Conservation (phyloP, 768 basidiomycete species). For the Mycena vulgaris region DNA sequence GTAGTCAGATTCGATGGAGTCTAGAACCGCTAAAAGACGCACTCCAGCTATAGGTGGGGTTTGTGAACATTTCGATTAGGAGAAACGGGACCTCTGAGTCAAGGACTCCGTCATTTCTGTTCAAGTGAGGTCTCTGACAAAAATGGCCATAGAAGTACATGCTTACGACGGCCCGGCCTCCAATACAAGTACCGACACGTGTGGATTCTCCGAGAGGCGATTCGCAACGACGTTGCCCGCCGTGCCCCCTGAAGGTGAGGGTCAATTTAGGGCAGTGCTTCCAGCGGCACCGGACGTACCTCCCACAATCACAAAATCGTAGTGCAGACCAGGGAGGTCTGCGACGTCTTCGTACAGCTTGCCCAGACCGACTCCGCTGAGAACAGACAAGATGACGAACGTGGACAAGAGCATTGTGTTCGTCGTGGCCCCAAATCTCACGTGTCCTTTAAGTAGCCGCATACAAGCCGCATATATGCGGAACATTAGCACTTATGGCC, state of each 20-base stretch:
- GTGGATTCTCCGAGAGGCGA: slow-evolving; percentile 22
- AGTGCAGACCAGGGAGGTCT: slow-evolving; percentile 22
- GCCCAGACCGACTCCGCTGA: slow-evolving; percentile 23
- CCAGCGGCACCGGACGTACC: slow-evolving; percentile 12
- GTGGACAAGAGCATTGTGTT: slow-evolving; percentile 16
- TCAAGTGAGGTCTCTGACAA: slow-evolving; percentile 9
- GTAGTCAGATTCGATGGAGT: slow-evolving; percentile 15
- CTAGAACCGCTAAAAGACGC: slow-evolving; percentile 5
- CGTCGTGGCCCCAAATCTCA: slow-evolving; percentile 5
- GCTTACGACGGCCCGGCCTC: slow-evolving; percentile 22
- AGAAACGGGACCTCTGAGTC: slow-evolving; percentile 31
- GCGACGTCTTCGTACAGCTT: slow-evolving; percentile 29
- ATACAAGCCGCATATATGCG: slow-evolving; percentile 10
- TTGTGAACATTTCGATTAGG: background rate
- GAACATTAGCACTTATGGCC: slow-evolving; percentile 9
- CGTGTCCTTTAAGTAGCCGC: slow-evolving; percentile 30
- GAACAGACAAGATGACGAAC: slow-evolving; percentile 9
- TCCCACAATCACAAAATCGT: slow-evolving; percentile 28
- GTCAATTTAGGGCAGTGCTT: slow-evolving; percentile 8
- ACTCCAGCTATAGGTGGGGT: slow-evolving; percentile 32
- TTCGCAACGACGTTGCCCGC: slow-evolving; percentile 28
- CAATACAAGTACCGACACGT: slow-evolving; percentile 22
- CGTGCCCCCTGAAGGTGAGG: slow-evolving; percentile 26
- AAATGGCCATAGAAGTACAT: slow-evolving; percentile 13
- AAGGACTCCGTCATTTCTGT: slow-evolving; percentile 20